A percentile compares a stretch with the other conserved stretches of the same genome.
phyloP scores from a whole-genome alignment of 768 basidiomycete species.

The Mycena galericulata region DNA sequence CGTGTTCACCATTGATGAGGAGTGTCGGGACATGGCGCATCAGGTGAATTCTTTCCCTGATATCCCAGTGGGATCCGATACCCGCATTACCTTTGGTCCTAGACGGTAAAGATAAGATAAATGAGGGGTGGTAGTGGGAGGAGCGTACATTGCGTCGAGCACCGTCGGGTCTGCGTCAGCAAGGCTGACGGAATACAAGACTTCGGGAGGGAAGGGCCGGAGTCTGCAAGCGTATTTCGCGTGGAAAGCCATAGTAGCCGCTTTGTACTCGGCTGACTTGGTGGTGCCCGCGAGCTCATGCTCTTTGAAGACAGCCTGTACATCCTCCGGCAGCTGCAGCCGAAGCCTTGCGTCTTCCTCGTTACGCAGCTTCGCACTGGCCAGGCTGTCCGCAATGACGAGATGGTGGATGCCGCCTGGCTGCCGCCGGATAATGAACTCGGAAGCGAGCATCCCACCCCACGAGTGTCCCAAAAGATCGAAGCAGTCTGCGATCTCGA shows the following conservation, averaged over 20 bases:
- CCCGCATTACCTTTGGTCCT: conserved; percentile 45
- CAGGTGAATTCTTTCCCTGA: conserved; percentile 39
- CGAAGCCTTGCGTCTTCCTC: conserved; percentile 46
- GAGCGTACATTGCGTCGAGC: conserved; percentile 57
- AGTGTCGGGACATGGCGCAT: conserved; percentile 44
- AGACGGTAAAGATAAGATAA: too few species aligned
- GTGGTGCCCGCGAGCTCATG: conserved; percentile 61
- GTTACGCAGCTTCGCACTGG: conserved; percentile 51
- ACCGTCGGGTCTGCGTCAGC: conserved; percentile 60
- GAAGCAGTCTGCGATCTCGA: neutral
- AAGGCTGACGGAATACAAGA: conserved; percentile 47
- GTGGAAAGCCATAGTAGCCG: conserved; percentile 56
- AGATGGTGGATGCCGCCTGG: conserved; percentile 39
- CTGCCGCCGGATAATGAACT: conserved; percentile 36
- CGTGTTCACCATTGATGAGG: conserved; percentile 50
- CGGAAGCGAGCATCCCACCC: conserved; percentile 55
- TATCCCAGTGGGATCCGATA: conserved; percentile 42
- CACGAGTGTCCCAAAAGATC: conserved; percentile 17
- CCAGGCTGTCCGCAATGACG: conserved; percentile 51
- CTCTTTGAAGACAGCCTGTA: conserved; percentile 53
- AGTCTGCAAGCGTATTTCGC: conserved; percentile 56
- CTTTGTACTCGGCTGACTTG: conserved; percentile 57
- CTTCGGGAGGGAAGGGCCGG: conserved; percentile 57
- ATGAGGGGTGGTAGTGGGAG: neutral
- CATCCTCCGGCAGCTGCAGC: conserved; percentile 52